A percentile compares a stretch with the other conserved stretches of the same genome.
These are phyloP conservation scores for Calonectria pseudoturangicola DNA, from an alignment of 2,329 filamentous ascomycete species.

Conservation along the genomic window DNA sequence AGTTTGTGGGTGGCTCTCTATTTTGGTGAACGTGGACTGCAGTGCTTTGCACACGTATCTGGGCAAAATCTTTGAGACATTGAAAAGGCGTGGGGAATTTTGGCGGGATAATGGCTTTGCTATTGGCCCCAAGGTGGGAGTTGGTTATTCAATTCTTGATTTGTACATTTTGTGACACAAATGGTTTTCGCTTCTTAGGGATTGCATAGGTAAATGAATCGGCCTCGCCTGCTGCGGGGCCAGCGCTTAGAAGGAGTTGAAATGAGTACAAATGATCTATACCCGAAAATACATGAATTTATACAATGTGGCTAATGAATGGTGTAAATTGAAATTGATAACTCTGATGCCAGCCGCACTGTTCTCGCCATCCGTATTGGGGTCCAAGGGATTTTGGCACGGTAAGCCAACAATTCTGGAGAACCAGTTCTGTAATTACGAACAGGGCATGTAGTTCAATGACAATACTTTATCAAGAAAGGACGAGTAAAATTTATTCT, in stretches of 20 bases:
- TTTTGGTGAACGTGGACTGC: neutral
- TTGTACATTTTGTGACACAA: slow-evolving; percentile 55
- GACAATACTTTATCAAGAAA: too few species aligned
- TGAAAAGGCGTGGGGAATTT: slow-evolving; percentile 27
- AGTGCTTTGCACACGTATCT: slow-evolving; percentile 32
- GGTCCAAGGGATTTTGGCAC: too few species aligned
- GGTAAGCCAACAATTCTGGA: too few species aligned
- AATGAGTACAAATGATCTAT: slow-evolving; percentile 31
- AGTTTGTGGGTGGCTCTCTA: slow-evolving; percentile 7
- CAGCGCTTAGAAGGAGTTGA: slow-evolving; percentile 41
- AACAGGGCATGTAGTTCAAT: too few species aligned
- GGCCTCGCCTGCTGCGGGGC: slow-evolving; percentile 46
- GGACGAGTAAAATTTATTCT: too few species aligned
- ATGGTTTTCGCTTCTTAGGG: slow-evolving; percentile 50
- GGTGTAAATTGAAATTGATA: neutral
- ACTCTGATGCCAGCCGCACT: neutral
- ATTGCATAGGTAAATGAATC: slow-evolving; percentile 36
- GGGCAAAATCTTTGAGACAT: slow-evolving; percentile 31
- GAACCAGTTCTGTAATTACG: too few species aligned
- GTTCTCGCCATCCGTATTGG: too few species aligned
- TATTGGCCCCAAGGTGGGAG: slow-evolving; percentile 17
- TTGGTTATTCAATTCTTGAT: slow-evolving; percentile 55
- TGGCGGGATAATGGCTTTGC: slow-evolving; percentile 23
- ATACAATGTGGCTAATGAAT: neutral
- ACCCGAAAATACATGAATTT: neutral